Evolutionary conservation across 2,329 filamentous ascomycete genomes (phyloP), one percentile per base, ranked within the genome.

Genomic region (Tolypocladium capitatum): DNA sequence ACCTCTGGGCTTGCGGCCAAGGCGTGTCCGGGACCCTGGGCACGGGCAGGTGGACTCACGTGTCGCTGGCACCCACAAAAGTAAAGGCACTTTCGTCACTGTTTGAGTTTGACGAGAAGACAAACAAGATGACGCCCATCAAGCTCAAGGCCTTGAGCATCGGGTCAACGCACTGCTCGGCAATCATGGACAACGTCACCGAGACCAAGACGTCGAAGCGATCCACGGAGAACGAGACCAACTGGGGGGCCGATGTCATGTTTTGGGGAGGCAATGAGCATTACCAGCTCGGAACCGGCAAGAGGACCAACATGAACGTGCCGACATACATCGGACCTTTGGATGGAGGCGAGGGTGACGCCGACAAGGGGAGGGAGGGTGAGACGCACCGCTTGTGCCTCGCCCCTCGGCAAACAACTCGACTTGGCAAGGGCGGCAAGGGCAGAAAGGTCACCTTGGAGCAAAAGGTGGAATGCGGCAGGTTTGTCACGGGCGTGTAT

Each of bases 181-280:
- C 88, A 1, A 75, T 92, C 10, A 82, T 97, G 80, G 76, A 81
- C 59, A 96, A 96, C 60, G 77, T 84, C 30, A 86, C 86, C 1
- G 73, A 81, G 46, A 73, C 89, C 6, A 68, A 72, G 16, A 74
- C 81, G 2, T 68, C 73, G 2, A 62, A 57, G 51, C 66, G 61
- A 47, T 71, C 57, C 16, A 74, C 75, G 1, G 69, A 78, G 36
- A 84, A 86, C 54, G 84, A 89, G 58, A 87, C 82, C 1, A 90
- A 92, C 61, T 95, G 83, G 79, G 92, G 92, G 44, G 81, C 84
- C 5, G 92, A 97, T 62, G 82, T 90, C 30, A 64, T 97, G 1
- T 94, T 87, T 72, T 98, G 90, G 87, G 92, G 92, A 52, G 88
- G 88, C 46, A 98, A 97, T 59, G 90, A 97, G 68, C 79, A 83